These are phyloP conservation scores for Lecanicillium sp. DNA, from an alignment of 2,329 filamentous ascomycete species.

Conservation along the genomic window DNA sequence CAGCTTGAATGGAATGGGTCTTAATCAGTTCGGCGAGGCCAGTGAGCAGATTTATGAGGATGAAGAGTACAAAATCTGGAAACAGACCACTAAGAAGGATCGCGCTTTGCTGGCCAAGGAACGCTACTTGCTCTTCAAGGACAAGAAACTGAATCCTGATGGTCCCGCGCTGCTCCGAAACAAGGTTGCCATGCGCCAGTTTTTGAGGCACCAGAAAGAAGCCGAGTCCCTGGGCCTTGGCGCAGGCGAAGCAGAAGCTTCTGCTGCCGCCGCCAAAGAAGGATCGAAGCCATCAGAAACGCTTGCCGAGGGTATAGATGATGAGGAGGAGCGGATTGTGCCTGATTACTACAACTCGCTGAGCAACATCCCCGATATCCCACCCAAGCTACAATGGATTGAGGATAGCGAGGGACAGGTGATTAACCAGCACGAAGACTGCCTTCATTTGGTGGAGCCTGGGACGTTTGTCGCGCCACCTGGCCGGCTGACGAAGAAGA, in stretches of 20 bases:
- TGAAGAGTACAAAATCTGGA: slow-evolving; percentile 97
- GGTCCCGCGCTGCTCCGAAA: slow-evolving; percentile 79
- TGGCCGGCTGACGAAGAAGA: slow-evolving; percentile 66
- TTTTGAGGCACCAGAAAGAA: slow-evolving; percentile 70
- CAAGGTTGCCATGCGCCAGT: slow-evolving; percentile 84
- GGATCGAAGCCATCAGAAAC: slow-evolving; percentile 56
- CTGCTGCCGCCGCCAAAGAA: slow-evolving; percentile 32
- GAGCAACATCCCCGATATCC: slow-evolving; percentile 77
- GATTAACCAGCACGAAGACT: slow-evolving; percentile 81
- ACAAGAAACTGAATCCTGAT: slow-evolving; percentile 75
- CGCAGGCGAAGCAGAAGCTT: slow-evolving; percentile 30
- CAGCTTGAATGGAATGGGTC: slow-evolving; percentile 57
- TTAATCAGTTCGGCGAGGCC: slow-evolving; percentile 57
- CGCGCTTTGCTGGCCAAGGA: slow-evolving; percentile 81
- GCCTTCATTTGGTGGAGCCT: slow-evolving; percentile 65
- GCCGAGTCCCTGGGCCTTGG: slow-evolving; percentile 43
- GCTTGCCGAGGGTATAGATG: slow-evolving; percentile 90
- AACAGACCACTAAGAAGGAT: slow-evolving; percentile 96
- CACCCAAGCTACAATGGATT: slow-evolving; percentile 72
- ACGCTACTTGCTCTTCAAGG: slow-evolving; percentile 77
- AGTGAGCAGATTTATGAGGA: slow-evolving; percentile 77
- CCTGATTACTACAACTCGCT: slow-evolving; percentile 93
- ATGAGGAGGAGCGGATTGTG: slow-evolving; percentile 73
- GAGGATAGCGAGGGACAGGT: slow-evolving; percentile 86
- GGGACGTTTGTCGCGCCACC: slow-evolving; percentile 70